Base-by-base conservation (phyloP, 306 rosid genomes). In the Luffa acutangula region DNA sequence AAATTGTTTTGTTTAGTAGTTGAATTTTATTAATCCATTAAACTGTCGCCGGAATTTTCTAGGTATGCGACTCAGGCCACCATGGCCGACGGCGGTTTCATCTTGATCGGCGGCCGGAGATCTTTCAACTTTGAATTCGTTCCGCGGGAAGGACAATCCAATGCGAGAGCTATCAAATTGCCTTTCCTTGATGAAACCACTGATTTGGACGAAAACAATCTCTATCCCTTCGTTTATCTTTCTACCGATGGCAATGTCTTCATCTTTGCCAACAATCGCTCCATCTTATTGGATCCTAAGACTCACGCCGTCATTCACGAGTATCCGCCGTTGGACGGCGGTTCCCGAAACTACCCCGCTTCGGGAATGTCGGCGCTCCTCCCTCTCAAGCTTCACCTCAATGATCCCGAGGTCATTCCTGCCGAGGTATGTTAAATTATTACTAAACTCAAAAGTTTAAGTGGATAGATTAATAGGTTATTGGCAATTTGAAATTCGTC, bases 281-380 rank as follows among this genome's bases (percentile, higher is more conserved):
- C 98, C 3, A 33, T 96, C 54, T 91, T 96, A 49, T 85, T 91
- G 3, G 41, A 85, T 82, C 89, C 93, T 7, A 42, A 6, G 3
- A 79, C 82, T 52, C 82, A 87, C 87, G 53, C 81, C 7, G 12
- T 89, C 20, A 5, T 96, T 6, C 81, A 87, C 1, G 91, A 89
- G 41, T 89, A 37, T 66, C 97, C 94, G 0, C 60, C 73, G 60
- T 81, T 96, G 20, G 53, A 54, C 0, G 98, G 98, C 0, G 98
- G 98, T 5, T 83, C 97, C 2, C 80, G 99, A 0, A 93, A 91
- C 93, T 96, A 96, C 87, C 98, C 99, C 0, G 90, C 98, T 2
- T 93, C 98, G 0, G 99, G 86, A 25, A 90, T 87, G 94, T 96
- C 98, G 0, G 85, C 85, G 1, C 86, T 96, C 41, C 90, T 96